phyloP scores from a whole-genome alignment of 2,329 filamentous ascomycete genomes.

The Cercospora nicotianae region DNA sequence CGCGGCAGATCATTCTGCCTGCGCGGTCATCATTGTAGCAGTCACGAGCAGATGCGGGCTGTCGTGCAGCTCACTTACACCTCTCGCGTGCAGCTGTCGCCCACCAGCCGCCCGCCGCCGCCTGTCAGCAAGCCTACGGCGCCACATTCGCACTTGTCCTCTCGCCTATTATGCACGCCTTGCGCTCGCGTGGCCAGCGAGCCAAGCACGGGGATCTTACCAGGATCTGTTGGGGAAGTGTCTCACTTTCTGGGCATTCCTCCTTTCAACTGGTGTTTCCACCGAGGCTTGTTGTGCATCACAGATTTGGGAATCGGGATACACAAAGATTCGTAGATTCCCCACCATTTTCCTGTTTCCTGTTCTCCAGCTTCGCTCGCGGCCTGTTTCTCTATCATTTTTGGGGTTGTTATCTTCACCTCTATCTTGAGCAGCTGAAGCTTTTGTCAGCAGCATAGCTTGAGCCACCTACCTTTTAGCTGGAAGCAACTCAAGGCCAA shows the following conservation, averaged over 20 bases:
- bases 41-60: neutral
- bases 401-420: neutral
- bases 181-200: neutral
- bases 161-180: neutral
- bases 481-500: neutral
- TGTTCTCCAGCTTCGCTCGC: neutral
- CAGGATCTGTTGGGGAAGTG: neutral
- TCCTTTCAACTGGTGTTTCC: neutral
- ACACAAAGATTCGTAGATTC: neutral
- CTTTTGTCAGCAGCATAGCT: neutral
- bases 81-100: neutral
- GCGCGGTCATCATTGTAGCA: neutral
- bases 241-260: slow-evolving; percentile 1
- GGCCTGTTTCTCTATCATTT: neutral
- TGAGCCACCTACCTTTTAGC: neutral
- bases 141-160: neutral
- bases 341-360: neutral
- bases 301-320: neutral
- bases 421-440: neutral
- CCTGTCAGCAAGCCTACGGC: neutral
- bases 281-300: slow-evolving; percentile 2
- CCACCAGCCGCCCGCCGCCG: neutral
- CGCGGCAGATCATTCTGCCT: neutral
- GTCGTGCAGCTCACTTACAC: neutral
- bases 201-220: neutral